phyloP scores from a whole-genome alignment of 768 basidiomycete genomes.

The Agrocybe pediades region DNA sequence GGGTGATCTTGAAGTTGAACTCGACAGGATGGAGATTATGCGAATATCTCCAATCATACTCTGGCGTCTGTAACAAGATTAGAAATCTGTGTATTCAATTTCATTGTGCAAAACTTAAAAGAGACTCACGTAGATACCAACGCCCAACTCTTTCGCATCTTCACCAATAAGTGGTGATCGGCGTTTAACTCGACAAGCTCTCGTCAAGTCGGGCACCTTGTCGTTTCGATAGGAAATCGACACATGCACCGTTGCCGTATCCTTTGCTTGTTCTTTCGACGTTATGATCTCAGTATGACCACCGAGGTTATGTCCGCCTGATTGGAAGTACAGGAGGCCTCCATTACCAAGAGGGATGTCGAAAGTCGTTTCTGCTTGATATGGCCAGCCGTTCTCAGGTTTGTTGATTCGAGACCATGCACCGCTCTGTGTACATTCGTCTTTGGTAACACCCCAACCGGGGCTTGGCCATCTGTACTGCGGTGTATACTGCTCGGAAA shows the following conservation, averaged over 20 bases:
- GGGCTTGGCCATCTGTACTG: too few species aligned
- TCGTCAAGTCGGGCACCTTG: constrained; percentile 21
- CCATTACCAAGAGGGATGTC: constrained; percentile 22
- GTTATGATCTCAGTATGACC: constrained; percentile 27
- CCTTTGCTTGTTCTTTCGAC: constrained; percentile 16
- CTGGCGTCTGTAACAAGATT: constrained; percentile 11
- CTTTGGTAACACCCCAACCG: neutral
- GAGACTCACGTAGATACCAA: constrained; percentile 36
- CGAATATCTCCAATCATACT: neutral
- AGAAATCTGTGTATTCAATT: neutral
- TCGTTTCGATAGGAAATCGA: constrained; percentile 22
- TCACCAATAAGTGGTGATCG: too few species aligned
- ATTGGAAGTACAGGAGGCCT: constrained; percentile 25
- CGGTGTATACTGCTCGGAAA: too few species aligned
- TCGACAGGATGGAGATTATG: constrained; percentile 3
- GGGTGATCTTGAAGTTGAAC: constrained; percentile 16
- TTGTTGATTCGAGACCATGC: neutral
- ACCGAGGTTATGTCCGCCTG: constrained; percentile 25
- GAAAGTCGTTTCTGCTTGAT: constrained; percentile 7
- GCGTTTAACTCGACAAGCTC: constrained; percentile 28
- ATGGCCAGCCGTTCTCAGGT: neutral
- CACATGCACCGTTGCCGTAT: constrained; percentile 25
- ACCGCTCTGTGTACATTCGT: neutral
- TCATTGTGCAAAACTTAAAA: neutral
- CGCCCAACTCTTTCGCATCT: constrained; percentile 27